Evolutionary conservation across 208 protist species (phyloP).

Genomic region (Phytomonas serpens): DNA sequence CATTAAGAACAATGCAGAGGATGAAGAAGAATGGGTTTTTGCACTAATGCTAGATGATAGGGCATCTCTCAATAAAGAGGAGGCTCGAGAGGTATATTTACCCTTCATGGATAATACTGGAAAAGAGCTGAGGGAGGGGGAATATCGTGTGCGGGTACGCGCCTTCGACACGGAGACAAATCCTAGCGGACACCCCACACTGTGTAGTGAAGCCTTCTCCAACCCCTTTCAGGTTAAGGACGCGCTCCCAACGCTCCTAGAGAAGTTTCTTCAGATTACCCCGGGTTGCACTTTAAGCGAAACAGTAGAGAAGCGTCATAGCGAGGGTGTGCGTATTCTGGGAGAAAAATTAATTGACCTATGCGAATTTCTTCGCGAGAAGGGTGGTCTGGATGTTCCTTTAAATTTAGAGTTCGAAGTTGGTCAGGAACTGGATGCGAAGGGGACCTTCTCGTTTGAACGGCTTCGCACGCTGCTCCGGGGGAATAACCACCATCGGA

Average conservation of each 20-base stretch:
- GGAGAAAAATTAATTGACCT: conserved; percentile 53
- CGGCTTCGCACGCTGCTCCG: conserved; percentile 38
- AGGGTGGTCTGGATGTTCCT: conserved; percentile 58
- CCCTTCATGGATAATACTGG: conserved; percentile 46
- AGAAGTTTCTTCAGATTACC: conserved; percentile 18
- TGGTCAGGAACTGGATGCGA: conserved; percentile 56
- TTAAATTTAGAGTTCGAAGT: conserved; percentile 63
- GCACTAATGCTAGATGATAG: conserved; percentile 78
- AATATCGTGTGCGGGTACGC: conserved; percentile 74
- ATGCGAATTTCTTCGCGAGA: conserved; percentile 60
- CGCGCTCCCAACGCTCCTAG: conserved; percentile 53
- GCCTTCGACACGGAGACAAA: conserved; percentile 37
- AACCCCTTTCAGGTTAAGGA: conserved; percentile 56
- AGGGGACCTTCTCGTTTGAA: conserved; percentile 40
- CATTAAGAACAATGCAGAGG: conserved; percentile 2
- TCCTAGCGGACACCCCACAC: conserved; percentile 22
- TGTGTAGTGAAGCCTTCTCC: conserved; percentile 51
- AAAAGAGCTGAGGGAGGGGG: conserved; percentile 36
- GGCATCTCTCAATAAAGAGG: conserved; percentile 36
- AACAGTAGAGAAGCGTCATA: background rate
- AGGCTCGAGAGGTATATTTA: conserved; percentile 49
- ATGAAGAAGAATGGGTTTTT: conserved; percentile 63
- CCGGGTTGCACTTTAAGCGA: background rate
- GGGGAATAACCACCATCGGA: conserved; percentile 33
- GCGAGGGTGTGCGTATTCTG: conserved; percentile 13